Percentiles rank a stretch among this genome's conserved stretches.
Conservation (phyloP, 2,329 filamentous ascomycete species). For the Apiospora sp. region DNA sequence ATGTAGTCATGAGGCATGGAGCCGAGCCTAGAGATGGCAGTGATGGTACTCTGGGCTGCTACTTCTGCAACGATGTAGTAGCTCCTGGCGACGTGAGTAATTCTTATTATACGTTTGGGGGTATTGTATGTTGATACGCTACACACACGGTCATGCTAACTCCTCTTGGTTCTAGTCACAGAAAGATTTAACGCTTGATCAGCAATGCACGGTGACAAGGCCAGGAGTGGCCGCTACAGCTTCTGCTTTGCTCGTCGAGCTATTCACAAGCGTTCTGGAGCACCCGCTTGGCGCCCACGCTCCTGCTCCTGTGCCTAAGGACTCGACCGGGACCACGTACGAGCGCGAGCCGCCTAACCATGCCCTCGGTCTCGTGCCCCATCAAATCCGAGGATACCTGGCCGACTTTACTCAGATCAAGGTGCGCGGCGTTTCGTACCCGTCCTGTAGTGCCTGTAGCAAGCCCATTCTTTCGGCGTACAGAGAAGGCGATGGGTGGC, state of each 20-base stretch:
- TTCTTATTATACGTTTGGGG: not conserved
- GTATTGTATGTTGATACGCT: not conserved
- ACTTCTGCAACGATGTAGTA: constrained; percentile 98
- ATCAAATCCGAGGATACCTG: constrained; percentile 82
- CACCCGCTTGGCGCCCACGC: constrained; percentile 76
- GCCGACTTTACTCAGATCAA: constrained; percentile 77
- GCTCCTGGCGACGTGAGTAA: constrained; percentile 87
- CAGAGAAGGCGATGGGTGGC: constrained; percentile 70
- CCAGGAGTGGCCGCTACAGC: constrained; percentile 93
- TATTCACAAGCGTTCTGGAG: constrained; percentile 87
- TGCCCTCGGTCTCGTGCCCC: constrained; percentile 75
- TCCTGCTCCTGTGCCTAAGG: constrained; percentile 58
- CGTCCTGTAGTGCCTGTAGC: constrained; percentile 83
- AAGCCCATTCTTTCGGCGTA: constrained; percentile 74
- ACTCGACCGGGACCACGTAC: constrained; percentile 49
- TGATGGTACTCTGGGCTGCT: constrained; percentile 84
- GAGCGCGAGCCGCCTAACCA: constrained; percentile 65
- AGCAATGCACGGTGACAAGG: constrained; percentile 96
- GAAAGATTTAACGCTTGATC: constrained; percentile 93
- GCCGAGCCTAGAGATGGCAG: constrained; percentile 64
- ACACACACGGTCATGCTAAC: constrained; percentile 34
- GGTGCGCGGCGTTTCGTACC: constrained; percentile 77
- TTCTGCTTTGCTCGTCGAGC: constrained; percentile 88
- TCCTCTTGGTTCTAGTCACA: constrained; percentile 69
- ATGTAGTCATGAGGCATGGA: constrained; percentile 96